These are phyloP conservation scores for Pleurotus tuoliensis DNA, from an alignment of 768 basidiomycete genomes.

Conservation along the genomic window DNA sequence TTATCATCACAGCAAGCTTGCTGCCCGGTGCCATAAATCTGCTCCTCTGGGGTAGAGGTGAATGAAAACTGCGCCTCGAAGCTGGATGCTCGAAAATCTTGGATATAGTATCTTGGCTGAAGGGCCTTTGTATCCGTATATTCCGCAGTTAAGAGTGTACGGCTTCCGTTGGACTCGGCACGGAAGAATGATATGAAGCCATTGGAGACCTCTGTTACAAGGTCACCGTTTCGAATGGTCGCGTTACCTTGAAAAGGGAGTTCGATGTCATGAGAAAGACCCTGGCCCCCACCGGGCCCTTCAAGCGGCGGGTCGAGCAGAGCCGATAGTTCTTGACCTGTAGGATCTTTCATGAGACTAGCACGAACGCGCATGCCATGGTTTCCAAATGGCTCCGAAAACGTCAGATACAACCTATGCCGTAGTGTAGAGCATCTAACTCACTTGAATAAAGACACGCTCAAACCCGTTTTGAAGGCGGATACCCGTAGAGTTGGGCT, in stretches of 20 bases:
- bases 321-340: constrained; percentile 28
- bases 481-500: constrained; percentile 27
- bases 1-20: constrained; percentile 34
- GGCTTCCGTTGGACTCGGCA: constrained; percentile 23
- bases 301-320: constrained; percentile 33
- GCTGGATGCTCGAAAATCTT: constrained; percentile 26
- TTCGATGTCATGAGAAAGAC: constrained; percentile 25
- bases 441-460: constrained; percentile 29
- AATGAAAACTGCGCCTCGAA: constrained; percentile 30
- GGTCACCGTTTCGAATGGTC: constrained; percentile 28
- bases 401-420: neutral
- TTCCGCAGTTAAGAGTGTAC: constrained; percentile 24
- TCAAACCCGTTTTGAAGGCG: constrained; percentile 32
- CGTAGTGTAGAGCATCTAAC: neutral
- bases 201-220: constrained; percentile 19
- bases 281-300: constrained; percentile 26
- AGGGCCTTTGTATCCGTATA: constrained; percentile 28
- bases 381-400: constrained; percentile 30
- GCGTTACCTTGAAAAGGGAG: constrained; percentile 25
- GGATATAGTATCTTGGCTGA: constrained; percentile 24
- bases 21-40: constrained; percentile 32
- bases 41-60: constrained; percentile 26
- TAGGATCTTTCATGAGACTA: constrained; percentile 29
- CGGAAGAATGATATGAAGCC: constrained; percentile 28
- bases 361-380: constrained; percentile 33